Base-by-base conservation (phyloP, 2,329 filamentous ascomycete species). In the Penicillium sp. region DNA sequence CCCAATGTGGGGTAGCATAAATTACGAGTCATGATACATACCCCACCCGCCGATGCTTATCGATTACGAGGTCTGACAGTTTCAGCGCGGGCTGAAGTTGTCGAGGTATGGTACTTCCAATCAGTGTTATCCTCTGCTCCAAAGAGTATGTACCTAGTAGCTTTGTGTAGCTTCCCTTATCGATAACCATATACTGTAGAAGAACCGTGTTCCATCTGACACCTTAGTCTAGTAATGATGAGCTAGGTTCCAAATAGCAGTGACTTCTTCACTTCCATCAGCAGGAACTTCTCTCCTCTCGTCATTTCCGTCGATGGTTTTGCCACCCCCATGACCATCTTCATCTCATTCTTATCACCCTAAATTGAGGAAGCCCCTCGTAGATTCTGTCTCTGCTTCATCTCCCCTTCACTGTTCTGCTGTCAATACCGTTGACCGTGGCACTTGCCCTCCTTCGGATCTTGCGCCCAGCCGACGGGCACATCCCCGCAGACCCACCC, bases 401-500 rank as follows among this genome's bases (percentile, higher is more conserved):
- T 1, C 32, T 36, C 34, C 12, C 39, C 36, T 25, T 25, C 26
- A 13, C 26, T 3, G 32, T 18, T 7, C 24, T 35, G 26, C 9
- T 8, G 13, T 26, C 40, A 7, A 18, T 36, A 28, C 24, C 42
- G 3, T n/a, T 27, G 37, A 13, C 28, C 32, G 25, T 34, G 27
- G 46, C 46, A 40, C 9, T 41, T 45, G 35, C 45, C 38, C 44
- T 45, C 27, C 39, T 4, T 42, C 41, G 45, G 36, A 48, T 27
- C 39, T 24, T 9, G 12, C 38, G 45, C 47, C 47, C 50, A 50
- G 42, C 45, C 52, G 50, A 54, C 52, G 41, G 50, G 47, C 45
- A 41, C 49, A 46, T 47, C 53, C 53, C 50, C 52, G 48, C 53
- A 47, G 53, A 55, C 53, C 53, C 53, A 53, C 53, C 13, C 42